phyloP scores from a whole-genome alignment of 2,329 filamentous ascomycete species.

The Pseudogymnoascus sp. region DNA sequence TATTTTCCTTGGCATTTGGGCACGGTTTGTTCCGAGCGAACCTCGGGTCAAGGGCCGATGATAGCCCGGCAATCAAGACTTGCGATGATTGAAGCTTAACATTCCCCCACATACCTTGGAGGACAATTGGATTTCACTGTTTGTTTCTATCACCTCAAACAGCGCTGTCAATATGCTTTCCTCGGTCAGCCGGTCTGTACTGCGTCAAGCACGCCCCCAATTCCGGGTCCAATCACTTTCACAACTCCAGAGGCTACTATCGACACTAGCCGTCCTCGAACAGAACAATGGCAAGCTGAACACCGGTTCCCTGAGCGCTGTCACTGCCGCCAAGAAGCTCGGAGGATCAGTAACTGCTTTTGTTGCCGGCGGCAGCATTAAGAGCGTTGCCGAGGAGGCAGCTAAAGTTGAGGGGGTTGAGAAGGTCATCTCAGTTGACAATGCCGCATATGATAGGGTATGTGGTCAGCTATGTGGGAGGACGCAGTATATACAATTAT shows the following conservation, averaged over 20 bases:
- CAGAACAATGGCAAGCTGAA: conserved; percentile 86
- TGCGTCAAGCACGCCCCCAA: conserved; percentile 31
- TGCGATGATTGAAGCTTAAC: conserved; percentile 6
- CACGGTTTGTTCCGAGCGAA: conserved; percentile 10
- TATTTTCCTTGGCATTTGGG: background rate
- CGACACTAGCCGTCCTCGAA: conserved; percentile 84
- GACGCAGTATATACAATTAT: background rate
- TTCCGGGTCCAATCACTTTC: conserved; percentile 37
- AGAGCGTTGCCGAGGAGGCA: conserved; percentile 68
- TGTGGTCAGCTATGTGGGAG: conserved; percentile 11
- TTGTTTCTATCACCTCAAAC: background rate
- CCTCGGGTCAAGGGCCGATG: conserved; percentile 10
- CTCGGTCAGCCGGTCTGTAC: conserved; percentile 22
- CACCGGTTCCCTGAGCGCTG: conserved; percentile 68
- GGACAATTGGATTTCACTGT: conserved; percentile 10
- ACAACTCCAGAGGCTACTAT: conserved; percentile 61
- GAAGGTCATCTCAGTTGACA: conserved; percentile 85
- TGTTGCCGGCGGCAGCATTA: conserved; percentile 71
- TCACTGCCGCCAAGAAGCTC: conserved; percentile 78
- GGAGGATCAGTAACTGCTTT: conserved; percentile 82
- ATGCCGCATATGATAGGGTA: conserved; percentile 85
- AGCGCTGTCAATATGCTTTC: conserved; percentile 26
- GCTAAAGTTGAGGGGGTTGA: conserved; percentile 85
- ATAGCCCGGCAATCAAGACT: conserved; percentile 10
- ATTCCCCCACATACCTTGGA: conserved; percentile 10